Percentiles rank a stretch among this genome's conserved stretches.
Evolutionary conservation across 129 eudicot genomes (phyloP).

Genomic region (carrot (Daucus carota)): DH1_v3.0 NC_030383.2:2087501-2088000

Average conservation of each 20-base stretch:
- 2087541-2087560: background rate
- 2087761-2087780: background rate
- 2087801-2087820: background rate
- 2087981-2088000: constrained; percentile 78
- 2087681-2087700: background rate
- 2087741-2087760: no score
- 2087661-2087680: background rate
- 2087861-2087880: background rate
- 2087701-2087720: background rate
- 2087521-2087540: background rate
- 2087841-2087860: background rate
- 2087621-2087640: background rate
- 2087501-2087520: background rate
- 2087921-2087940: background rate
- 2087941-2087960: constrained; percentile 63
- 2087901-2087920: background rate
- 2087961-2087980: constrained; percentile 58
- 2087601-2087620: background rate
- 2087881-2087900: background rate
- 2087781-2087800: no score
- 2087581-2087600: background rate
- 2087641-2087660: background rate
- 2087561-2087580: background rate
- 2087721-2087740: no score
- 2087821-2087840: background rate